Percentiles rank a stretch among this genome's conserved stretches.
These are phyloP conservation scores for Taphrina pruni DNA, from an alignment of 1,139 yeast species.

Conservation along the genomic window DNA sequence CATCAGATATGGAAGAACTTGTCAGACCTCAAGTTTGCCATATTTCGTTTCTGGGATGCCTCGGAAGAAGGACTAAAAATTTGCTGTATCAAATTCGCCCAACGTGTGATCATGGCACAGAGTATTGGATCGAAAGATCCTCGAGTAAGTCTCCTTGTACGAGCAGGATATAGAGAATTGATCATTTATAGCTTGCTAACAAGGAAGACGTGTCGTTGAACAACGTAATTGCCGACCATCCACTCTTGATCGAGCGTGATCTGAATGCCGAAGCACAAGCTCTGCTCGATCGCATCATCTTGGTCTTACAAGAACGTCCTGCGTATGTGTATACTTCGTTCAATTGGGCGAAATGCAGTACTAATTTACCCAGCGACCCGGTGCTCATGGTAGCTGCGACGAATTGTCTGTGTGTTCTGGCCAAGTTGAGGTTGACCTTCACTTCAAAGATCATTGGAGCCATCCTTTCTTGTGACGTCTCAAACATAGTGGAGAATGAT, in stretches of 20 bases:
- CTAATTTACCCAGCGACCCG: constrained; percentile 44
- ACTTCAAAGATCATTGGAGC: constrained; percentile 51
- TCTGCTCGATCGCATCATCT: constrained; percentile 68
- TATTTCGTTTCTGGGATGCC: constrained; percentile 52
- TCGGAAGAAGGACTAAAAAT: constrained; percentile 58
- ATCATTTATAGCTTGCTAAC: constrained; percentile 44
- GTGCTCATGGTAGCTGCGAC: constrained; percentile 52
- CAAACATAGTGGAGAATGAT: constrained; percentile 46
- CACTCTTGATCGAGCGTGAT: constrained; percentile 62
- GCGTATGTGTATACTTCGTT: constrained; percentile 11
- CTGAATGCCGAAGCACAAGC: constrained; percentile 76
- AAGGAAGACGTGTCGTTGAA: constrained; percentile 62
- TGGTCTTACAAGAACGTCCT: constrained; percentile 61
- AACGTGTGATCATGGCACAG: constrained; percentile 73
- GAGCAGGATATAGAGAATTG: background rate
- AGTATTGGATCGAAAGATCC: constrained; percentile 58
- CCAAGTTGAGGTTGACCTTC: constrained; percentile 51
- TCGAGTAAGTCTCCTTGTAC: constrained; percentile 44
- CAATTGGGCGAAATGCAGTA: background rate
- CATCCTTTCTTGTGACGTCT: constrained; percentile 52
- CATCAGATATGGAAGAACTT: constrained; percentile 50
- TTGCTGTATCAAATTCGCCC: constrained; percentile 73
- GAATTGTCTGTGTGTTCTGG: constrained; percentile 52
- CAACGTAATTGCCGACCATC: constrained; percentile 67
- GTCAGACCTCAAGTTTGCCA: constrained; percentile 49